Evolutionary conservation across 2,329 filamentous ascomycete genomes (phyloP), one percentile per base, ranked within the genome.

Genomic region (Ascochyta rabiei): DNA sequence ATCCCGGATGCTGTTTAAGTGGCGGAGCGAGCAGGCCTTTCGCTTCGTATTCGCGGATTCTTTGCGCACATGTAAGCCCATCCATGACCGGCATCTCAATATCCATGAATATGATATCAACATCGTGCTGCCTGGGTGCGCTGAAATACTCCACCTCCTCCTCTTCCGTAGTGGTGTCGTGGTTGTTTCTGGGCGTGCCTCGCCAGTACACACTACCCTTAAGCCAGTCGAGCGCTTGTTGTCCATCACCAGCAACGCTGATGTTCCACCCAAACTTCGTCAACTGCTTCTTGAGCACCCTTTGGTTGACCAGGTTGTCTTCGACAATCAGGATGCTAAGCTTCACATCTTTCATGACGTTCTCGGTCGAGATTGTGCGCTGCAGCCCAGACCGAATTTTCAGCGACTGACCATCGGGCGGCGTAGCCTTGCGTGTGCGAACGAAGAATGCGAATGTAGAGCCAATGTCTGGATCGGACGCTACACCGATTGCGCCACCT

Each of bases 401-500:
- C 2, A 51, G 28, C 10, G 46, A 51, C 10, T 58, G 48, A 19
- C 53, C 39, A 39, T 45, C 33, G 9, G 63, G 60, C 35, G 56
- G 46, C 9, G 56, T 26, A 21, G 62, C 61, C 15, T 64, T 56
- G 7, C 70, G 60, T 1, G 62, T 62, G 31, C 63, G 63, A 63
- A 78, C 68, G 62, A 75, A 79, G 62, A 79, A 79, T 0, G 70
- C 75, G 31, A 79, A 79, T 0, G 70, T 77, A 12, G 71, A 75
- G 0, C 70, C 70, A 26, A 64, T 41, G 0, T 68, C 67, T 39
- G 72, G 68, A 18, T 59, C 60, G 0, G 76, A 77, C 2, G 60
- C 63, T 9, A 79, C 76, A 5, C 77, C 77, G 18, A 79, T 78
- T n/a, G 76, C 70, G 7, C 77, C 77, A 3, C 76, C 77, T 47